Evolutionary conservation across 192 early-diverging fungal species (phyloP), one percentile per base, ranked within the genome.

Genomic region (Rhizoclosmatium sp.): DNA sequence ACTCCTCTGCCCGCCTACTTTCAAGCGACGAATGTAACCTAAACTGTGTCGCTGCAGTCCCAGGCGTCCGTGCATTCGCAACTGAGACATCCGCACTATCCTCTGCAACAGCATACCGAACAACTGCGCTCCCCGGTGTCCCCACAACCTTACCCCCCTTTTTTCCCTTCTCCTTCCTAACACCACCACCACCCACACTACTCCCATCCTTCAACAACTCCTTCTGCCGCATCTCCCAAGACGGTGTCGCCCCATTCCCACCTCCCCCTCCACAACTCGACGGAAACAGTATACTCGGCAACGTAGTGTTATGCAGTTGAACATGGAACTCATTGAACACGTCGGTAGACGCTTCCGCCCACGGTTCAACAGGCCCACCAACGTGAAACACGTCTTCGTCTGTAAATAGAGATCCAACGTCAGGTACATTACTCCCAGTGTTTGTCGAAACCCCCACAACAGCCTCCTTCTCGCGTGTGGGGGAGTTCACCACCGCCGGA

Each of bases 191-290:
- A 21, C 23, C 60, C 9, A 19, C 10, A 31, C 21, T 31, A 40
- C 60, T 31, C 4, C 60, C 23, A 40, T 62, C 21, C 14, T 40
- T 19, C 4, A 62, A 7, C 19, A 40, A 31, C 21, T 21, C 39
- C 21, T 9, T 7, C 21, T 62, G 60, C 60, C 39, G 19, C 9
- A 21, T 19, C 45, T 68, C 66, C 66, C 66, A 68, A 4, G 46
- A n/a, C 23, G 66, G 66, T 23, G 66, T 68, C 14, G 45, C 45
- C 46, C 66, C 66, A 47, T 68, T 68, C 45, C 66, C 66, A 3
- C 66, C 66, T 19, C 66, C 66, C 14, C 66, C 66, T 16, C 66
- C 66, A 47, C 39, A 19, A 68, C 14, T 68, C 14, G 66, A 68
- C 19, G 66, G 66, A 47, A 68, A 47, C 66, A 68, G 46, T 4